Conservation (phyloP, 805 yeast genomes). For the Kazachstania viticola region DNA sequence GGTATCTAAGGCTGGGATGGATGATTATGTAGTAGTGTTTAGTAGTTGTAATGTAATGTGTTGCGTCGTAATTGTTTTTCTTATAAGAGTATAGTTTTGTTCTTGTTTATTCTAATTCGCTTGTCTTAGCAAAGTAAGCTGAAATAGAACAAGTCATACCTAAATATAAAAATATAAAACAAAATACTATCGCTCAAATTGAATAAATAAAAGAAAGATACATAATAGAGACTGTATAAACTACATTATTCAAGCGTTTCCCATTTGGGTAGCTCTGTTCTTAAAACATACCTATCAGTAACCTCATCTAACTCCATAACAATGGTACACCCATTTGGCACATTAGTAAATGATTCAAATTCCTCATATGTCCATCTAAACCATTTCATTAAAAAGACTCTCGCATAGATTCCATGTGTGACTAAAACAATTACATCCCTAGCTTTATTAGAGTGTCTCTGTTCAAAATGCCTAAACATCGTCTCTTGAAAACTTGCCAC, state of each 20-base stretch:
- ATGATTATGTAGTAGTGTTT: too few relatives aligned
- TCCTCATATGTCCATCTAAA: conserved; percentile 85
- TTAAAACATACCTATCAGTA: conserved; percentile 41
- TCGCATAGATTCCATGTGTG: conserved; percentile 89
- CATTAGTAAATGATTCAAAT: conserved; percentile 72
- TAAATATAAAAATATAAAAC: too few relatives aligned
- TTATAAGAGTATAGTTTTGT: too few relatives aligned
- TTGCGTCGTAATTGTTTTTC: too few relatives aligned
- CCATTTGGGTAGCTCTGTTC: conserved; percentile 64
- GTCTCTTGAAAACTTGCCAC: conserved; percentile 86
- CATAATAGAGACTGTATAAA: too few relatives aligned
- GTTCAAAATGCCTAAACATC: conserved; percentile 65
- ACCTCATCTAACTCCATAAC: conserved; percentile 54
- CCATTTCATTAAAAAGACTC: conserved; percentile 92
- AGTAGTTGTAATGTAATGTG: too few relatives aligned
- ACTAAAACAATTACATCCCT: conserved; percentile 78
- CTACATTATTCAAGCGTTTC: conserved; percentile 1
- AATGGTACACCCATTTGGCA: conserved; percentile 75
- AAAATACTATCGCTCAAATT: too few relatives aligned
- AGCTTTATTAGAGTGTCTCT: conserved; percentile 41
- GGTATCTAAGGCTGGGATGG: too few relatives aligned
- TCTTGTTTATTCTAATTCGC: too few relatives aligned
- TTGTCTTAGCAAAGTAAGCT: too few relatives aligned
- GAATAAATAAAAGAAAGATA: too few relatives aligned
- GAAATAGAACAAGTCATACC: too few relatives aligned